These are phyloP conservation scores for Tremellales sp. DNA, from an alignment of 1,284 basidiomycete genomes.

Conservation along the genomic window DNA sequence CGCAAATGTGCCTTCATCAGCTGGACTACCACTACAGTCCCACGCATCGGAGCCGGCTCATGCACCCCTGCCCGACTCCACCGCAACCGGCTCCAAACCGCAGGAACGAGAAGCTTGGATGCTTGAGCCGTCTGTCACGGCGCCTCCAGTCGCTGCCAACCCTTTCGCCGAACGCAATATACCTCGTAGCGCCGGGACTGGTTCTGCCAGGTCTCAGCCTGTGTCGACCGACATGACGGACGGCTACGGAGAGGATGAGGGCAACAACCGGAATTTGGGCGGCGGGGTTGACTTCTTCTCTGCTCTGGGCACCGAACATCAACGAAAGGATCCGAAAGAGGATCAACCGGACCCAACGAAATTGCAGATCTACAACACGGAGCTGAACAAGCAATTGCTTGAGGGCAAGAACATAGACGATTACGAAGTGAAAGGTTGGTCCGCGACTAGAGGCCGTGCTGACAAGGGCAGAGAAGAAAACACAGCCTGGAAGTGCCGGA, in stretches of 20 bases:
- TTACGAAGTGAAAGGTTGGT: slow-evolving; percentile 54
- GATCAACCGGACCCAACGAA: slow-evolving; percentile 59
- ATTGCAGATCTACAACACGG: slow-evolving; percentile 55
- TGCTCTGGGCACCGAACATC: slow-evolving; percentile 68
- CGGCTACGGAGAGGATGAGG: slow-evolving; percentile 62
- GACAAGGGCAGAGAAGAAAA: slow-evolving; percentile 48
- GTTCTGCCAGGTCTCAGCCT: not conserved
- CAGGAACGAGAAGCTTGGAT: slow-evolving; percentile 84
- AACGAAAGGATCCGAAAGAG: slow-evolving; percentile 59
- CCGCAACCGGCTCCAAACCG: slow-evolving; percentile 51
- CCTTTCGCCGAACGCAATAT: slow-evolving; percentile 9
- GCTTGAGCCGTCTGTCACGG: slow-evolving; percentile 55
- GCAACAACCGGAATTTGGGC: slow-evolving; percentile 51
- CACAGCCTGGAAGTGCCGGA: slow-evolving; percentile 79
- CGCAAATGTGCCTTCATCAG: slow-evolving; percentile 65
- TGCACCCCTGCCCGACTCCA: slow-evolving; percentile 52
- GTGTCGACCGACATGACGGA: slow-evolving; percentile 54
- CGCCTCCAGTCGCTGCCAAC: slow-evolving; percentile 16
- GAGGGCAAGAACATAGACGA: slow-evolving; percentile 59
- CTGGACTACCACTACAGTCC: slow-evolving; percentile 65
- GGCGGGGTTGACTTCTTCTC: slow-evolving; percentile 79
- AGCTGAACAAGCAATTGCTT: slow-evolving; percentile 73
- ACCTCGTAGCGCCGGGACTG: slow-evolving; percentile 18
- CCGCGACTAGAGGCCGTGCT: too few species aligned
- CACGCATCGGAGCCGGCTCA: slow-evolving; percentile 53